Percentiles rank a stretch among this genome's conserved stretches.
Conservation (phyloP, 441 rosid genomes). For the Cnidoscolus chayamansa region DNA sequence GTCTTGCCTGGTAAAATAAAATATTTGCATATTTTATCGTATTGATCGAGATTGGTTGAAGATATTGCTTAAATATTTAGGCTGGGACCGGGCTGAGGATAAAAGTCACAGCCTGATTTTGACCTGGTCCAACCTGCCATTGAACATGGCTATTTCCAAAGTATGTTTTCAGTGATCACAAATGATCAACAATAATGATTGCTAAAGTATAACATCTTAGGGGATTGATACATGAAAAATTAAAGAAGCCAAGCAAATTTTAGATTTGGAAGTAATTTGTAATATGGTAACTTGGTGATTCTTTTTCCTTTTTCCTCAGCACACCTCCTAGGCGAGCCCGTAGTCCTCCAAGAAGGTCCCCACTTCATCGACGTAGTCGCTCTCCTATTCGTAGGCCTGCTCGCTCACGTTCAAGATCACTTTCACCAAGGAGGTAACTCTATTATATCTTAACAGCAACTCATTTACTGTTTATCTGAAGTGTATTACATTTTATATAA, state of each 20-base stretch:
- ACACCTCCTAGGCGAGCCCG: constrained; percentile 80
- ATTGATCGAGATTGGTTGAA: not conserved
- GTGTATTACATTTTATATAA: not conserved
- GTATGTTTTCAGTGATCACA: too few species aligned
- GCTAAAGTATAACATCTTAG: too few species aligned
- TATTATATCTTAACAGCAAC: not conserved
- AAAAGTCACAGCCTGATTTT: too few species aligned
- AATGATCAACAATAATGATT: too few species aligned
- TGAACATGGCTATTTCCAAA: too few species aligned
- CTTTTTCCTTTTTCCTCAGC: constrained; percentile 32
- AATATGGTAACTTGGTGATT: not conserved
- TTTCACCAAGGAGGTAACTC: constrained; percentile 74
- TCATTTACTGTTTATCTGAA: not conserved
- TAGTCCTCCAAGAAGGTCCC: constrained; percentile 88
- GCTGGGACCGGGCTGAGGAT: too few species aligned
- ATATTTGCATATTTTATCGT: not conserved
- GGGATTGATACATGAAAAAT: too few species aligned
- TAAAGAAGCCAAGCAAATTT: too few species aligned
- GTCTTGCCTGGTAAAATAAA: not conserved
- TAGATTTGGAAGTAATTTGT: not conserved
- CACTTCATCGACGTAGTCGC: constrained; percentile 72
- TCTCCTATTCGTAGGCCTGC: constrained; percentile 64
- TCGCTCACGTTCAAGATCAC: constrained; percentile 83
- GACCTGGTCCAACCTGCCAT: too few species aligned
- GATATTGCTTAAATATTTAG: not conserved